Base-by-base conservation (phyloP, 1,284 basidiomycete species). In the Malassezia equina region DNA sequence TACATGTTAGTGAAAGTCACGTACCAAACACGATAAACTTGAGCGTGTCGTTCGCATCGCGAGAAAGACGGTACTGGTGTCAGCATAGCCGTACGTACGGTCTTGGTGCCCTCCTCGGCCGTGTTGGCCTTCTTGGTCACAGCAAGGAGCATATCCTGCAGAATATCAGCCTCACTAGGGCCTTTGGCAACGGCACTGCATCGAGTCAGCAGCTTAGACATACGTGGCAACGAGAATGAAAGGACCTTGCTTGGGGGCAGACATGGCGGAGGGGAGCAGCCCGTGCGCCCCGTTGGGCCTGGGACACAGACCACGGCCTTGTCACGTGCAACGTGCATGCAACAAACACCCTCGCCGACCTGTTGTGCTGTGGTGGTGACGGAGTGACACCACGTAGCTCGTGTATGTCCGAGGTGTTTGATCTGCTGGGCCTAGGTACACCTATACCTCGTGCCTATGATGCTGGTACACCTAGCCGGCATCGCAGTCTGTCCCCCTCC, bases 221-320 rank as follows among this genome's bases (percentile, higher is more conserved):
- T 23, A 57, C 55, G 23, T 46, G 15, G 55, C 55, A n/a, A 57
- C 50, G 27, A 57, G 55, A 24, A 52, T 52, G 32, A 57, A 57
- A 15, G 55, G 49, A 23, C 55, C 50, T 29, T 57, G 36, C 28
- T 41, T 24, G 19, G 44, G 45, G 21, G 49, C 41, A 15, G 52
- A 44, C 46, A 55, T 55, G 41, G 46, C 29, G 24, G 36, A n/a
- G n/a, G n/a, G n/a, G n/a, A n/a, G n/a, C n/a, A n/a, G n/a, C n/a
- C n/a, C n/a, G n/a, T n/a, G n/a, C n/a, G n/a, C n/a, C n/a, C n/a
- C n/a, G n/a, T n/a, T n/a, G n/a, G n/a, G n/a, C n/a, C n/a, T n/a
- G n/a, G n/a, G n/a, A n/a, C n/a, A n/a, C n/a, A n/a, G n/a, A n/a
- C n/a, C n/a, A n/a, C n/a, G n/a, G n/a, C n/a, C n/a, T n/a, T 15